phyloP scores from a whole-genome alignment of 2,329 filamentous ascomycete species.

The Fusarium vanettenii region DNA sequence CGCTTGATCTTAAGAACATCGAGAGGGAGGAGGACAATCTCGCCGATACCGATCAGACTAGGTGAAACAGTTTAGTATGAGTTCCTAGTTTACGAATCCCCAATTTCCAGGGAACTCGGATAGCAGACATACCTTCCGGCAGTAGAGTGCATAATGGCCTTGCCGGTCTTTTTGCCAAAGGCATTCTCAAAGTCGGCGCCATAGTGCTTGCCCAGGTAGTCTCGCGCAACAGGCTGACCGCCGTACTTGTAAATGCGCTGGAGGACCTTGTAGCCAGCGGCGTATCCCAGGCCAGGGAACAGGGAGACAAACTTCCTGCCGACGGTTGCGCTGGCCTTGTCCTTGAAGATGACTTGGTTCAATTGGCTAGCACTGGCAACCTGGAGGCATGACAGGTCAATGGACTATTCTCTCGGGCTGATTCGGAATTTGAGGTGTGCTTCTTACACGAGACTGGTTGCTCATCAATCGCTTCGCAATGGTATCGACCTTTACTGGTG shows the following conservation, averaged over 20 bases:
- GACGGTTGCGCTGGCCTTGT: slow-evolving; percentile 78
- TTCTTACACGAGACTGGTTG: slow-evolving; percentile 79
- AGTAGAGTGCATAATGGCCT: slow-evolving; percentile 97
- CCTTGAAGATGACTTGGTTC: slow-evolving; percentile 94
- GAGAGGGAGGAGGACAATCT: slow-evolving; percentile 93
- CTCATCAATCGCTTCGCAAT: slow-evolving; percentile 99
- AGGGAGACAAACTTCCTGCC: slow-evolving; percentile 90
- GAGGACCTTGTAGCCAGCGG: slow-evolving; percentile 96
- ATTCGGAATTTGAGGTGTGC: slow-evolving; percentile 54
- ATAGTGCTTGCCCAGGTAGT: slow-evolving; percentile 85
- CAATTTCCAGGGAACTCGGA: background rate
- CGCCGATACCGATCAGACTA: slow-evolving; percentile 94
- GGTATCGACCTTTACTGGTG: slow-evolving; percentile 80
- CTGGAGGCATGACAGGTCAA: slow-evolving; percentile 41
- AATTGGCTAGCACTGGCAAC: slow-evolving; percentile 66
- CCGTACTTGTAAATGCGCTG: slow-evolving; percentile 99
- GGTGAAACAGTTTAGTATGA: slow-evolving; percentile 32
- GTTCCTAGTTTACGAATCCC: background rate
- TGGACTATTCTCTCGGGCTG: slow-evolving; percentile 3
- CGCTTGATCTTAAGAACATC: slow-evolving; percentile 99
- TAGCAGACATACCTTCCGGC: slow-evolving; percentile 77
- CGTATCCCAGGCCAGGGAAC: slow-evolving; percentile 97
- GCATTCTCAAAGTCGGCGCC: slow-evolving; percentile 85
- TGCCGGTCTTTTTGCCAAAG: slow-evolving; percentile 97
- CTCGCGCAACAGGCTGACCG: slow-evolving; percentile 93